A percentile compares a stretch with the other conserved stretches of the same genome.
Conservation (phyloP, 2,329 filamentous ascomycete genomes). For the Pseudogymnoascus sp. region DNA sequence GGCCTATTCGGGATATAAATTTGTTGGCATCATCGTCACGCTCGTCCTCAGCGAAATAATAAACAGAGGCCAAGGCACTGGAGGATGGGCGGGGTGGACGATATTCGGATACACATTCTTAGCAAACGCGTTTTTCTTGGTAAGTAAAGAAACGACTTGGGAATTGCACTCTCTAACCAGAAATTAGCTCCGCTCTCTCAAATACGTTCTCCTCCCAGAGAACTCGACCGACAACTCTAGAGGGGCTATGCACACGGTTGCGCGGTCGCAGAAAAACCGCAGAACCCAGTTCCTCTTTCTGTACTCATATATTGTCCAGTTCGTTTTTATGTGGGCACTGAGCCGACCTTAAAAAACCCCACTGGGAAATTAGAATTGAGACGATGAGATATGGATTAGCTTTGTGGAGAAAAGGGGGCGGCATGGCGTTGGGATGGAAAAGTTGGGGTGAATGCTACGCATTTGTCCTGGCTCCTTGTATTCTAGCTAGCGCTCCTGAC, state of each 20-base stretch:
- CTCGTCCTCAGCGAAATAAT: constrained; percentile 71
- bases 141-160: constrained; percentile 38
- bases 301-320: constrained; percentile 90
- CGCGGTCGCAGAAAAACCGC: constrained; percentile 76
- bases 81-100: constrained; percentile 81
- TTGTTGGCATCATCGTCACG: constrained; percentile 90
- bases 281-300: constrained; percentile 88
- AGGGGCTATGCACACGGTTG: constrained; percentile 60
- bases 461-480: background rate
- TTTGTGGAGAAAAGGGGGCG: background rate
- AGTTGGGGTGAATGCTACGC: background rate
- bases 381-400: background rate
- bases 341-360: constrained; percentile 35
- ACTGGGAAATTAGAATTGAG: background rate
- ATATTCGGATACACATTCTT: constrained; percentile 88
- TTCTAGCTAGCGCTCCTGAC: constrained; percentile 2
- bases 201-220: constrained; percentile 91
- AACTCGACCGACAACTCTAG: constrained; percentile 55
- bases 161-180: constrained; percentile 10
- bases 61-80: constrained; percentile 72
- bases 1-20: constrained; percentile 97
- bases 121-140: constrained; percentile 91
- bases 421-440: constrained; percentile 9
- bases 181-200: constrained; percentile 75
- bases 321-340: constrained; percentile 87